phyloP scores from a whole-genome alignment of 2,329 filamentous ascomycete genomes.

The Lomentospora prolificans region DNA sequence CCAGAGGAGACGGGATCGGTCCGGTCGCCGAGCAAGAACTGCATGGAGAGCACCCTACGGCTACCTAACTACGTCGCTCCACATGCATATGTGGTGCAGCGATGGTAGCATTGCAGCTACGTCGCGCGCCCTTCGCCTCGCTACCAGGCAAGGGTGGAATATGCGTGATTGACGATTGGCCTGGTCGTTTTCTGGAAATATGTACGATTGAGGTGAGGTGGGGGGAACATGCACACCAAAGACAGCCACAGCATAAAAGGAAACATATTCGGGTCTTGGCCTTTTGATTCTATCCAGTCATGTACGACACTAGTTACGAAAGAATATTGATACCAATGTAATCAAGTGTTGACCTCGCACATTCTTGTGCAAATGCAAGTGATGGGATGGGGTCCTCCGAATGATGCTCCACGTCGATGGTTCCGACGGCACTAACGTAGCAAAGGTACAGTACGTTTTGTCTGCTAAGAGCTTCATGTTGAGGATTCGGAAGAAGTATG shows the following conservation, averaged over 20 bases:
- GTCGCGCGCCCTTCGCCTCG: neutral
- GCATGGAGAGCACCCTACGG: neutral
- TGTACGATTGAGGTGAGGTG: neutral
- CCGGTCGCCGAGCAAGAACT: too few species aligned
- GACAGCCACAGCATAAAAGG: too few species aligned
- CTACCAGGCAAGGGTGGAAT: neutral
- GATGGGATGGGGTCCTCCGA: neutral
- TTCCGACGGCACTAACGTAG: too few species aligned
- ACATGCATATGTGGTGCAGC: constrained; percentile 1
- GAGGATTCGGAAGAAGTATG: too few species aligned
- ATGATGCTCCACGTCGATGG: neutral
- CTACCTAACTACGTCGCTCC: neutral
- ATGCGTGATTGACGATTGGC: neutral
- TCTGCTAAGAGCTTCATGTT: too few species aligned
- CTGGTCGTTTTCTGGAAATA: constrained; percentile 1
- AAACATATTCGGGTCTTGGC: too few species aligned
- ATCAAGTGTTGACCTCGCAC: too few species aligned
- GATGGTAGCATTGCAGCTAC: neutral
- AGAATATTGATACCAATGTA: too few species aligned
- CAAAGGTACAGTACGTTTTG: too few species aligned
- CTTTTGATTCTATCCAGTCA: neutral
- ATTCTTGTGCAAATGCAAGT: neutral
- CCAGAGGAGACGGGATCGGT: too few species aligned
- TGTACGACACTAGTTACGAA: too few species aligned
- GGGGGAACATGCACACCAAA: neutral